Evolutionary conservation across 2,329 filamentous ascomycete genomes (phyloP).

Genomic region (Cladosporium colombiae): DNA sequence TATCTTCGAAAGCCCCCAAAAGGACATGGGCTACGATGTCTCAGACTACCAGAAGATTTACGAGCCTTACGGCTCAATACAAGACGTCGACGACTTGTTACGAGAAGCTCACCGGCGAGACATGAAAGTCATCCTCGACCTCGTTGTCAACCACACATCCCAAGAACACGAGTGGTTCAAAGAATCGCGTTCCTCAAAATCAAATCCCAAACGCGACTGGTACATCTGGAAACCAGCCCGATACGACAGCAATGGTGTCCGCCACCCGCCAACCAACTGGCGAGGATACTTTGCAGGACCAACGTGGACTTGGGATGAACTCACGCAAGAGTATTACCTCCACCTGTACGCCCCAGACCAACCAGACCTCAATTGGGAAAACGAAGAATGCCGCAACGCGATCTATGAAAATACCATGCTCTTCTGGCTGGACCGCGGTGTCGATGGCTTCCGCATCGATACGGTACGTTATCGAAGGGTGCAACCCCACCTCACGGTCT

Average conservation of each 20-base stretch:
- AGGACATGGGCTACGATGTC: constrained; percentile 70
- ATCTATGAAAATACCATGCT: constrained; percentile 61
- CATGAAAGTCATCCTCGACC: constrained; percentile 70
- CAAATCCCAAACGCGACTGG: constrained; percentile 66
- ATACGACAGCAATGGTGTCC: constrained; percentile 53
- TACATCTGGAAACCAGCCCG: constrained; percentile 34
- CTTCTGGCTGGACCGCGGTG: constrained; percentile 75
- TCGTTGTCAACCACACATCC: constrained; percentile 75
- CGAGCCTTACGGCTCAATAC: constrained; percentile 63
- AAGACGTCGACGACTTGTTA: constrained; percentile 64
- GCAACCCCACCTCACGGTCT: no score
- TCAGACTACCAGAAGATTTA: constrained; percentile 66
- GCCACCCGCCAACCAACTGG: constrained; percentile 75
- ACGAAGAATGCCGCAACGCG: constrained; percentile 64
- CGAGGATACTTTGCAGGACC: constrained; percentile 59
- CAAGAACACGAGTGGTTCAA: constrained; percentile 70
- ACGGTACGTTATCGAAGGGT: no score
- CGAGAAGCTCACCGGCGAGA: constrained; percentile 59
- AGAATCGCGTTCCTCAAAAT: constrained; percentile 62
- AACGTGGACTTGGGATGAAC: constrained; percentile 71
- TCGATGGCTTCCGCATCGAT: constrained; percentile 48
- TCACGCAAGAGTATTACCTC: constrained; percentile 73
- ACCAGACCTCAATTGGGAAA: constrained; percentile 85
- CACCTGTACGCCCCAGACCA: constrained; percentile 76
- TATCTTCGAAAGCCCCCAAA: constrained; percentile 63